phyloP scores from a whole-genome alignment of 2,329 filamentous ascomycete species.

The Paramyrothecium sp. region DNA sequence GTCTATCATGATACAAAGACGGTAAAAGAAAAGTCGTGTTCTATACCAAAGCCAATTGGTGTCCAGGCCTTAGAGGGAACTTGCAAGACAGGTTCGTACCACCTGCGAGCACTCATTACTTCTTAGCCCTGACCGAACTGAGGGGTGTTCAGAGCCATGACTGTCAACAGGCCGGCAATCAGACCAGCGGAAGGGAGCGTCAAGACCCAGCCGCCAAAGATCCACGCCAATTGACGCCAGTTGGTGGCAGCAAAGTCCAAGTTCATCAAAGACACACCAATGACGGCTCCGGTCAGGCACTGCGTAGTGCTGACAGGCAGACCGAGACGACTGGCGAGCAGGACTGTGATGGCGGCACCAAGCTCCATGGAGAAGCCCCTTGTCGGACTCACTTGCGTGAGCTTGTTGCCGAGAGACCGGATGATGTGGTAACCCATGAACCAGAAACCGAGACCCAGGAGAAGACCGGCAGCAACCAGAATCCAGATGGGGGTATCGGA shows the following conservation, averaged over 20 bases:
- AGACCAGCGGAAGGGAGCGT: slow-evolving; percentile 20
- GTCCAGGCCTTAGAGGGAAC: no score
- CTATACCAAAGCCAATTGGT: no score
- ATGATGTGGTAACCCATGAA: slow-evolving; percentile 39
- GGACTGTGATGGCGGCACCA: slow-evolving; percentile 33
- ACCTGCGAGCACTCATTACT: no score
- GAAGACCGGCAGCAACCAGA: slow-evolving; percentile 31
- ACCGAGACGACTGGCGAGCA: slow-evolving; percentile 16
- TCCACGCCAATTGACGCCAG: slow-evolving; percentile 21
- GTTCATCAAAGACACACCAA: slow-evolving; percentile 22
- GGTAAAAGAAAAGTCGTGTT: no score
- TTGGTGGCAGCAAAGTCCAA: slow-evolving; percentile 18
- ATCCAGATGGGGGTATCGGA: slow-evolving; percentile 36
- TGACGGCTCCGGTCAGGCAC: slow-evolving; percentile 20
- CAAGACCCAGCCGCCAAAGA: slow-evolving; percentile 23
- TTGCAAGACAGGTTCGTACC: no score
- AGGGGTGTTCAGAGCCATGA: slow-evolving; percentile 20
- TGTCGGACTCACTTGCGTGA: slow-evolving; percentile 35
- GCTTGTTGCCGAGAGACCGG: slow-evolving; percentile 35
- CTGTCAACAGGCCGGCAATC: slow-evolving; percentile 18
- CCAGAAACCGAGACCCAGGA: slow-evolving; percentile 38
- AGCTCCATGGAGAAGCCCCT: slow-evolving; percentile 36
- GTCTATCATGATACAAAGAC: no score
- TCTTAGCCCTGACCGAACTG: slow-evolving; percentile 4
- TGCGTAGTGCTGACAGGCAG: slow-evolving; percentile 25